Conservation (phyloP, 768 basidiomycete species). For the Boletus reticulatus region DNA sequence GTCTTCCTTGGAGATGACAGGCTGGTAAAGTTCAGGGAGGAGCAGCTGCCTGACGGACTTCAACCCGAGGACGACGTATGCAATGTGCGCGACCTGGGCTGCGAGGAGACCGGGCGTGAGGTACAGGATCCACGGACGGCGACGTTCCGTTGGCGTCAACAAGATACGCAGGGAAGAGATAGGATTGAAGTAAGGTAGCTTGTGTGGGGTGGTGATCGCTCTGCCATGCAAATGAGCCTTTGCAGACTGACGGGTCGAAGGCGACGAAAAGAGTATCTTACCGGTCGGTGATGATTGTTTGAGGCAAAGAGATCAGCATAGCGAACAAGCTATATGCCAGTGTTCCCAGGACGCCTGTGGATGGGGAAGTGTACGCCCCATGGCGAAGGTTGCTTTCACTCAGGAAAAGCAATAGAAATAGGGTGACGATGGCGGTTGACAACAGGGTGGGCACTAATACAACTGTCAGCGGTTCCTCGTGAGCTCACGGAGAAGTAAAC, state of each 20-base stretch:
- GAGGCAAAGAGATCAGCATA: slow-evolving; percentile 66
- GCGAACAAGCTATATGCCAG: slow-evolving; percentile 62
- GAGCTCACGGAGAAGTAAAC: slow-evolving; percentile 16
- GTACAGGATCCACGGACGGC: slow-evolving; percentile 77
- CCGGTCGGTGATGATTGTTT: slow-evolving; percentile 76
- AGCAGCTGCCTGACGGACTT: slow-evolving; percentile 50
- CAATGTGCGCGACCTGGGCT: slow-evolving; percentile 42
- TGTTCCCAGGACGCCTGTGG: slow-evolving; percentile 57
- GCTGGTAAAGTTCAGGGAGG: slow-evolving; percentile 47
- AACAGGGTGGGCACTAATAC: slow-evolving; percentile 48
- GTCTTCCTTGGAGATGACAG: slow-evolving; percentile 36
- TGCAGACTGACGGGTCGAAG: not conserved
- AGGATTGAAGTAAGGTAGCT: slow-evolving; percentile 60
- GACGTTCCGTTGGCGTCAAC: slow-evolving; percentile 78
- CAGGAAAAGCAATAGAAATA: slow-evolving; percentile 56
- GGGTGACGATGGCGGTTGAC: slow-evolving; percentile 52
- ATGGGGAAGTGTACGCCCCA: slow-evolving; percentile 62
- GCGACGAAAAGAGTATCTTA: slow-evolving; percentile 29
- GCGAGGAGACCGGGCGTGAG: slow-evolving; percentile 66
- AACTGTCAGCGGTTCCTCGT: slow-evolving; percentile 39
- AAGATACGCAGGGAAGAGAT: slow-evolving; percentile 62
- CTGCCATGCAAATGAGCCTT: slow-evolving; percentile 35
- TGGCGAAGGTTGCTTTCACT: slow-evolving; percentile 60
- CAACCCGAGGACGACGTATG: slow-evolving; percentile 44
- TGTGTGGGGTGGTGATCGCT: slow-evolving; percentile 81